Conservation (phyloP, 1,284 basidiomycete genomes). For the Caloboletus firmus region DNA sequence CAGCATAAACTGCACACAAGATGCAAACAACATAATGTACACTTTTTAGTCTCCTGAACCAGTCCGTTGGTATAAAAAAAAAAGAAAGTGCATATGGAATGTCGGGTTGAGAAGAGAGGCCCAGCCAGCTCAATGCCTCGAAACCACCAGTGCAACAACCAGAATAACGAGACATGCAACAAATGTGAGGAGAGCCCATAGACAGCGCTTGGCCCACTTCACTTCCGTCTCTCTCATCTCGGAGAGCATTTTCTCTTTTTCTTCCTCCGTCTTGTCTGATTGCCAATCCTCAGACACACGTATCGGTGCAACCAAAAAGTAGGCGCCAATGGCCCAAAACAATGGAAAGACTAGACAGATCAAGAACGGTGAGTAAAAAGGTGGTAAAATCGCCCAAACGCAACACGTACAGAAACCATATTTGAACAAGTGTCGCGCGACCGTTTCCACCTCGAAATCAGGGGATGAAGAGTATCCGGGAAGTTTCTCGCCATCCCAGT, state of each 20-base stretch:
- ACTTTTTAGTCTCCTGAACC: neutral
- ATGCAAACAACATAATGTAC: slow-evolving; percentile 10
- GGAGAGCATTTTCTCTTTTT: slow-evolving; percentile 37
- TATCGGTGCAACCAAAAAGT: slow-evolving; percentile 41
- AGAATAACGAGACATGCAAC: slow-evolving; percentile 26
- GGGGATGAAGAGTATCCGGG: slow-evolving; percentile 21
- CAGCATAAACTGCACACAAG: neutral
- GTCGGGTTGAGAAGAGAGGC: neutral
- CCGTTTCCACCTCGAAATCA: slow-evolving; percentile 25
- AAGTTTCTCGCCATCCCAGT: slow-evolving; percentile 36
- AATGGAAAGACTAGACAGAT: slow-evolving; percentile 40
- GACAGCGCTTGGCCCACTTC: slow-evolving; percentile 45
- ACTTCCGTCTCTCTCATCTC: slow-evolving; percentile 38
- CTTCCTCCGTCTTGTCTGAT: slow-evolving; percentile 37
- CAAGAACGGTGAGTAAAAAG: neutral
- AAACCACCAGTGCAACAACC: slow-evolving; percentile 23
- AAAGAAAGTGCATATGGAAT: slow-evolving; percentile 15
- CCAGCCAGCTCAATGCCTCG: slow-evolving; percentile 23
- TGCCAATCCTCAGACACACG: slow-evolving; percentile 41
- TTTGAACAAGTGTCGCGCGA: slow-evolving; percentile 35
- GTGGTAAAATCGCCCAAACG: too few relatives aligned
- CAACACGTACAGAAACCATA: slow-evolving; percentile 31
- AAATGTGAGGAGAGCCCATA: slow-evolving; percentile 34
- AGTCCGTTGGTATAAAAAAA: neutral
- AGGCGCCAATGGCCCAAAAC: slow-evolving; percentile 43